A percentile compares a stretch with the other conserved stretches of the same genome.
Conservation (phyloP, 1,139 yeast species). For the Candida tetrigidarum region DNA sequence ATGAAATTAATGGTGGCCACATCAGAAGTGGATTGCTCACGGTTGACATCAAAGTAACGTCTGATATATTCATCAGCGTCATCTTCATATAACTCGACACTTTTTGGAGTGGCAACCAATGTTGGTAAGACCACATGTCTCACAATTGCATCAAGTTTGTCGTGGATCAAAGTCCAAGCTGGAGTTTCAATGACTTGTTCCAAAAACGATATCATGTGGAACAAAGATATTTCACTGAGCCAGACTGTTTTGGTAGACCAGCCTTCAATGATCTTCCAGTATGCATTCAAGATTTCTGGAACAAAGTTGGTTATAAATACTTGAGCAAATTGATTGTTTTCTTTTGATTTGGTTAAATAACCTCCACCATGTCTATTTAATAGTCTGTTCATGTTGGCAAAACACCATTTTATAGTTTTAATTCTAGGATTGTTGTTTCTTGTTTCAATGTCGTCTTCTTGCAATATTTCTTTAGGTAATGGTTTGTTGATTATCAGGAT, state of each 20-base stretch:
- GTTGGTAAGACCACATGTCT: slow-evolving; percentile 67
- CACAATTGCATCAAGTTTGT: slow-evolving; percentile 60
- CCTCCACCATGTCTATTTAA: slow-evolving; percentile 61
- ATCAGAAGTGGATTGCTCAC: slow-evolving; percentile 77
- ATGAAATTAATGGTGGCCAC: slow-evolving; percentile 82
- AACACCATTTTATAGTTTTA: slow-evolving; percentile 74
- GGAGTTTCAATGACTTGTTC: slow-evolving; percentile 63
- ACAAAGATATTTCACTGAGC: slow-evolving; percentile 63
- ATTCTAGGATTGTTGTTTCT: slow-evolving; percentile 51
- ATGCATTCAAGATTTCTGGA: slow-evolving; percentile 62
- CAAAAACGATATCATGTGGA: slow-evolving; percentile 64
- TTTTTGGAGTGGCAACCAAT: slow-evolving; percentile 56
- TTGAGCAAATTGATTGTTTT: slow-evolving; percentile 43
- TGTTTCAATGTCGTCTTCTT: slow-evolving; percentile 39
- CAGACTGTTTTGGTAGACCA: slow-evolving; percentile 63
- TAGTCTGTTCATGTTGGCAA: slow-evolving; percentile 66
- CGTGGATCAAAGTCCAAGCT: slow-evolving; percentile 56
- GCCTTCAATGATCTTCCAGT: slow-evolving; percentile 60
- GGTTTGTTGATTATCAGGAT: slow-evolving; percentile 53
- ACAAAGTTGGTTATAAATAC: slow-evolving; percentile 56
- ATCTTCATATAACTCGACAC: slow-evolving; percentile 67
- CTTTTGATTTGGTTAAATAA: slow-evolving; percentile 39
- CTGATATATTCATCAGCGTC: slow-evolving; percentile 78
- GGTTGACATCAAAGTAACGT: slow-evolving; percentile 68
- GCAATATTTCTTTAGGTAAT: slow-evolving; percentile 38